Base-by-base conservation (phyloP, 148 eudicot species). In the Amaranthus palmeri region DNA sequence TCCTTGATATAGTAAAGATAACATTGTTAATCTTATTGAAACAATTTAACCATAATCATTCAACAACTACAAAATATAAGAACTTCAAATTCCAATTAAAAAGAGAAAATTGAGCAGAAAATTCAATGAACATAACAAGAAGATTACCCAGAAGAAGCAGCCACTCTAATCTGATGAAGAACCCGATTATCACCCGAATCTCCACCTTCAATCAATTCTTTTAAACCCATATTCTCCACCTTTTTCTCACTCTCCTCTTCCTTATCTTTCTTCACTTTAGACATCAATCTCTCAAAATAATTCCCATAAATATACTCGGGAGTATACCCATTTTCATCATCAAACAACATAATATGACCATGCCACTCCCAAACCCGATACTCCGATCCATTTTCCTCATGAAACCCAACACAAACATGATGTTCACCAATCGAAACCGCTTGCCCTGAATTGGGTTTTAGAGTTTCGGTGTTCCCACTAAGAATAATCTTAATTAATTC, bases 331-430 rank as follows among this genome's bases (percentile, higher is more conserved):
- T 87, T 82, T 43, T 87, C 91, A 49, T 90, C 97, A 77, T 96
- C 96, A 72, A 92, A 92, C 81, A 96, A 9, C 99, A 96, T 96
- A 0, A 92, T 77, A 83, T 96, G 99, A 0, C 97, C 99, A 46
- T 96, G 99, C 97, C 99, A 96, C 82, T 96, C 97, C 99, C 99
- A 96, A 44, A 96, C 99, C 75, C 99, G 88, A 64, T 92, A 96
- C 65, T 88, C 36, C 59, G 97, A 87, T 45, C 82, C 93, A 4
- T 50, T 46, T 18, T 96, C 97, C 70, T 84, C 83, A 25, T 92
- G 97, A 81, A 88, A 96, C 63, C 97, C 99, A 4, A 96, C 89
- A 54, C 97, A 96, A 48, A 96, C 81, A 75, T 96, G 90, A 60
- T 96, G 92, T 9, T 96, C 96, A 0, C 96, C 92, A 42, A 96